phyloP scores from a whole-genome alignment of 352 stramenopile genomes.

The Pythium brassicae region DNA sequence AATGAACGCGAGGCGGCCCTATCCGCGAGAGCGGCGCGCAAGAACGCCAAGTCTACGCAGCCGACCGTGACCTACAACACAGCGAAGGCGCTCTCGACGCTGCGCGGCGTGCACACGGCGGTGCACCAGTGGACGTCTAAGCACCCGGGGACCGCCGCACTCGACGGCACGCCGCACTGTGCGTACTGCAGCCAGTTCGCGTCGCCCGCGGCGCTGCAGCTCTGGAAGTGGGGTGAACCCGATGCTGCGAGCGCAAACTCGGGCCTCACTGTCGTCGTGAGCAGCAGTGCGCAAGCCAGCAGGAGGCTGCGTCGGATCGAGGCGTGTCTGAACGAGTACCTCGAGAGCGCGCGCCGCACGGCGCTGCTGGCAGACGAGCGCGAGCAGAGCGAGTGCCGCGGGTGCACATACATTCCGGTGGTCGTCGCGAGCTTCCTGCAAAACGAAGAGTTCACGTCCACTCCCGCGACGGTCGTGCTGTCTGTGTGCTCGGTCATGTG shows the following conservation, averaged over 20 bases:
- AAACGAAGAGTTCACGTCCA: slow-evolving; percentile 12
- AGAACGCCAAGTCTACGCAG: slow-evolving; percentile 7
- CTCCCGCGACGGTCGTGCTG: slow-evolving; percentile 6
- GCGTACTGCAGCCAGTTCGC: slow-evolving; percentile 14
- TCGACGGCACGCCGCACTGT: slow-evolving; percentile 6
- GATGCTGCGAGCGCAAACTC: not conserved
- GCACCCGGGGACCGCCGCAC: not conserved
- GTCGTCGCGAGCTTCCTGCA: slow-evolving; percentile 16
- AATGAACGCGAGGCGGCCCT: not conserved
- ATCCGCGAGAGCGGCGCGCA: slow-evolving; percentile 4
- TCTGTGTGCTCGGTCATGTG: slow-evolving; percentile 11
- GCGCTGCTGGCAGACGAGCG: not conserved
- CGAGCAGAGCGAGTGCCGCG: slow-evolving; percentile 3
- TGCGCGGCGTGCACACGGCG: slow-evolving; percentile 7
- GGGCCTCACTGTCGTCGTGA: slow-evolving; percentile 14
- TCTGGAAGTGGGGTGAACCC: slow-evolving; percentile 11
- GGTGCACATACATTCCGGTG: slow-evolving; percentile 8
- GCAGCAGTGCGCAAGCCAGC: not conserved
- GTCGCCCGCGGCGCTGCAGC: slow-evolving; percentile 3
- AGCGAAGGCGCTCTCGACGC: slow-evolving; percentile 11
- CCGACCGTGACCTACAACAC: slow-evolving; percentile 8
- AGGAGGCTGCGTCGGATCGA: slow-evolving; percentile 6
- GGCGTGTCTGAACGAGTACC: slow-evolving; percentile 13
- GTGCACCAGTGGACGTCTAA: slow-evolving; percentile 12
- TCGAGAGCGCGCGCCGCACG: slow-evolving; percentile 5